Evolutionary conservation across 768 basidiomycete species (phyloP).

Genomic region (Boletus tylopilopsis): DNA sequence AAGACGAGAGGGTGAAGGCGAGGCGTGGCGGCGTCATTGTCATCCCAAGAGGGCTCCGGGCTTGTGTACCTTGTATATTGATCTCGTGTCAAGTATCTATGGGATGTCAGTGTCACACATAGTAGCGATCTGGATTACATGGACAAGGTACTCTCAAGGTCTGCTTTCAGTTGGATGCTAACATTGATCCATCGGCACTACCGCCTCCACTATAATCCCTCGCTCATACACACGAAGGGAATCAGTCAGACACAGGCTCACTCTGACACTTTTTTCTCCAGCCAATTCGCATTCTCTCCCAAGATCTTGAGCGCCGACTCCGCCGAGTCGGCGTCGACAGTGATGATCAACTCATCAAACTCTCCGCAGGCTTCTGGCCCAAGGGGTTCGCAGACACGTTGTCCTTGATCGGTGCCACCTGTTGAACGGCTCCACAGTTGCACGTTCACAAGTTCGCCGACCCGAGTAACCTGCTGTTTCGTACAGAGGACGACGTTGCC

Average conservation of each 20-base stretch:
- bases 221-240: too few species aligned
- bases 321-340: conserved; percentile 8
- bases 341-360: conserved; percentile 4
- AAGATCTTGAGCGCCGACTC: conserved; percentile 3
- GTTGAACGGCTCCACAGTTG: conserved; percentile 4
- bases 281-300: not conserved
- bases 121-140: not conserved
- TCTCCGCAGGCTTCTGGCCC: not conserved
- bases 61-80: too few species aligned
- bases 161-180: not conserved
- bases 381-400: not conserved
- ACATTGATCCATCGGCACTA: not conserved
- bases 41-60: too few species aligned
- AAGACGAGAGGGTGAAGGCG: too few species aligned
- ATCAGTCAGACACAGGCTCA: too few species aligned
- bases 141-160: not conserved
- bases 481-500: not conserved
- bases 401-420: conserved; percentile 2
- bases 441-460: not conserved
- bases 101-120: not conserved
- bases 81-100: not conserved
- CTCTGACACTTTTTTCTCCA: not conserved
- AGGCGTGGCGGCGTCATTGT: too few species aligned
- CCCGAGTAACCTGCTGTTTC: not conserved
- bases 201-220: not conserved